phyloP scores from a whole-genome alignment of 148 eudicot species.

The Polygonum aviculare region DNA sequence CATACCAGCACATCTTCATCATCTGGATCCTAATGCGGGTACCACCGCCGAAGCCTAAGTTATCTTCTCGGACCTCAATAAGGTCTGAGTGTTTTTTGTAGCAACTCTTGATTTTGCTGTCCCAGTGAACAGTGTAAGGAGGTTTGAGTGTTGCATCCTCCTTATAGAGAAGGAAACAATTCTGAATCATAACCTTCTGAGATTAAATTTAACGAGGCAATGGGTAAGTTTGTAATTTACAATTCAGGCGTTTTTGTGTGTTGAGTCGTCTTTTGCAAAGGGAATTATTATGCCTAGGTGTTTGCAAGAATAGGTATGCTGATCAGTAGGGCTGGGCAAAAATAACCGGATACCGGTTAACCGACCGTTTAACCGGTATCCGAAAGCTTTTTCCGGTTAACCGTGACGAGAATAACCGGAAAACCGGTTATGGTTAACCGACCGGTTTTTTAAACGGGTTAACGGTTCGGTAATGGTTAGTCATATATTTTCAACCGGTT shows the following conservation, averaged over 20 bases:
- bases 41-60: background rate
- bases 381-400: no score
- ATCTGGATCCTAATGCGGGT: conserved; percentile 6
- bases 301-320: no score
- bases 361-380: no score
- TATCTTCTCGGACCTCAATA: background rate
- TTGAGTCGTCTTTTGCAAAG: no score
- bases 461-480: no score
- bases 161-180: background rate
- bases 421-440: no score
- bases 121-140: background rate
- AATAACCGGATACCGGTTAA: no score
- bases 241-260: background rate
- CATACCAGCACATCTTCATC: conserved; percentile 23
- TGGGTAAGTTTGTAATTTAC: background rate
- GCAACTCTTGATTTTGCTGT: background rate
- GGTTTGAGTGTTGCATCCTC: conserved; percentile 1
- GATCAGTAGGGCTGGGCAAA: no score
- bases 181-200: conserved; percentile 1
- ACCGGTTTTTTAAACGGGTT: no score
- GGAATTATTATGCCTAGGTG: background rate
- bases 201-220: background rate
- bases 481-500: no score
- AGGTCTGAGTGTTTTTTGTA: background rate
- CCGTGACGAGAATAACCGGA: no score